Conservation (phyloP, 768 basidiomycete genomes). For the Boletus subcaerulescens region DNA sequence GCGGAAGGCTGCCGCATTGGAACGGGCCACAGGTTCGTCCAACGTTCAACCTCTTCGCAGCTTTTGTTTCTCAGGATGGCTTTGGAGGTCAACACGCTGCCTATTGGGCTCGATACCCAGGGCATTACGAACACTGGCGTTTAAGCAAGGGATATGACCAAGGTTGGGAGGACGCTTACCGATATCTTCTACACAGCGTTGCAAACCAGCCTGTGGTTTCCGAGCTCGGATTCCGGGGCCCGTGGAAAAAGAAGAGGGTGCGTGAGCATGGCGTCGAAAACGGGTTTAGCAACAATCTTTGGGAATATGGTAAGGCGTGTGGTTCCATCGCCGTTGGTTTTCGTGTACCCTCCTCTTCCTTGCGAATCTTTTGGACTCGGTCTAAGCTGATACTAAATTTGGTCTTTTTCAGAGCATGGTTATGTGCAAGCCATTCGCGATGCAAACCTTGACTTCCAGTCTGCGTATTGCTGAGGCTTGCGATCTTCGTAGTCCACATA, state of each 20-base stretch:
- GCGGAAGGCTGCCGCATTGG: slow-evolving; percentile 30
- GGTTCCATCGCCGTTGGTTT: background rate
- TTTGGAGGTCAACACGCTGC: slow-evolving; percentile 36
- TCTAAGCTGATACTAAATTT: background rate
- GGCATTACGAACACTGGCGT: slow-evolving; percentile 62
- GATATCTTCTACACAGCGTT: slow-evolving; percentile 43
- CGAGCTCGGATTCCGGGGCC: slow-evolving; percentile 63
- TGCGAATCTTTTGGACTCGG: background rate
- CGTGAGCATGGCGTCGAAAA: slow-evolving; percentile 42
- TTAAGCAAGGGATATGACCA: slow-evolving; percentile 62
- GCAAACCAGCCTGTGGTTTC: slow-evolving; percentile 31
- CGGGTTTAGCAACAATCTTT: slow-evolving; percentile 44
- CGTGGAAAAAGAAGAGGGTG: slow-evolving; percentile 51
- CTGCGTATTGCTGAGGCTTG: slow-evolving; percentile 29
- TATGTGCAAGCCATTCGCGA: slow-evolving; percentile 53
- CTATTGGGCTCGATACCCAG: slow-evolving; percentile 48
- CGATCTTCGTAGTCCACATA: background rate
- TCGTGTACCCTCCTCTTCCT: background rate
- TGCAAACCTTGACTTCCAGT: slow-evolving; percentile 38
- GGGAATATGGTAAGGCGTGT: slow-evolving; percentile 59
- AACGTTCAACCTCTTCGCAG: slow-evolving; percentile 10
- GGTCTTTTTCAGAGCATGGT: slow-evolving; percentile 48
- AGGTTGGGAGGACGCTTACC: slow-evolving; percentile 72
- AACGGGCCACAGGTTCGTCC: slow-evolving; percentile 34
- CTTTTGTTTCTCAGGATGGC: slow-evolving; percentile 12